These are phyloP conservation scores for Akanthomyces dipterigenus DNA, from an alignment of 2,329 filamentous ascomycete species.

Conservation along the genomic window DNA sequence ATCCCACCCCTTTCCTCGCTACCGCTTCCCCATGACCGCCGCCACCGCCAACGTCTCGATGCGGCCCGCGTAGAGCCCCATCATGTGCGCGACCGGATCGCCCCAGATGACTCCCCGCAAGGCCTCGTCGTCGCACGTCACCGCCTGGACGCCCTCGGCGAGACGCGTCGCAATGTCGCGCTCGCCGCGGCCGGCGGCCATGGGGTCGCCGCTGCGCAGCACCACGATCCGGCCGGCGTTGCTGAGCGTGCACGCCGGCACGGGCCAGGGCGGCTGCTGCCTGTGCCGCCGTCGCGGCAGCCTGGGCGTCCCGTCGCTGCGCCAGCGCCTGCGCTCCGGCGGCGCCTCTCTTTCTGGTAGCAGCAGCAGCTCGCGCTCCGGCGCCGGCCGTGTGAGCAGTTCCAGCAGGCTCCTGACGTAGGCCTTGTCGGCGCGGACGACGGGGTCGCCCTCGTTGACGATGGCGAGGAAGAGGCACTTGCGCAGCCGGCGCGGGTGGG, in stretches of 20 bases:
- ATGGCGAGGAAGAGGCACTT: conserved; percentile 75
- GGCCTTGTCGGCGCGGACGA: conserved; percentile 66
- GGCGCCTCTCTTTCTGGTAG: conserved; percentile 31
- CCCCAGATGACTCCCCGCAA: conserved; percentile 70
- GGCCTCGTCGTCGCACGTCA: conserved; percentile 60
- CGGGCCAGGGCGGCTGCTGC: conserved; percentile 49
- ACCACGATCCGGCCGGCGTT: conserved; percentile 65
- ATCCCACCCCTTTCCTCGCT: too few species aligned
- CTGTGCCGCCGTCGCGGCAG: not conserved
- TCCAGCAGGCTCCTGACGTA: conserved; percentile 69
- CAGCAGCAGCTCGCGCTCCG: conserved; percentile 37
- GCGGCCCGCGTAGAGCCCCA: conserved; percentile 68
- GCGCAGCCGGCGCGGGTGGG: conserved; percentile 30
- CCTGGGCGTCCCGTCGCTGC: not conserved
- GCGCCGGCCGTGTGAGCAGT: conserved; percentile 57
- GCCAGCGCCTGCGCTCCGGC: not conserved
- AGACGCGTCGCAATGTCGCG: conserved; percentile 45
- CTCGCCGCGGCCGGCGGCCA: conserved; percentile 24
- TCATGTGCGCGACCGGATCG: conserved; percentile 72
- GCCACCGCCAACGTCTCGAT: conserved; percentile 65
- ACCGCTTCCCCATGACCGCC: conserved; percentile 28
- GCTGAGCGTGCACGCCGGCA: conserved; percentile 60
- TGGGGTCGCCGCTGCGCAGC: conserved; percentile 45
- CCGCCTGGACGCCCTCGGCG: conserved; percentile 59
- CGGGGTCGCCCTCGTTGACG: conserved; percentile 80